Evolutionary conservation across 257 asterid genomes (phyloP).

Genomic region (Nicotiana otophora): DNA sequence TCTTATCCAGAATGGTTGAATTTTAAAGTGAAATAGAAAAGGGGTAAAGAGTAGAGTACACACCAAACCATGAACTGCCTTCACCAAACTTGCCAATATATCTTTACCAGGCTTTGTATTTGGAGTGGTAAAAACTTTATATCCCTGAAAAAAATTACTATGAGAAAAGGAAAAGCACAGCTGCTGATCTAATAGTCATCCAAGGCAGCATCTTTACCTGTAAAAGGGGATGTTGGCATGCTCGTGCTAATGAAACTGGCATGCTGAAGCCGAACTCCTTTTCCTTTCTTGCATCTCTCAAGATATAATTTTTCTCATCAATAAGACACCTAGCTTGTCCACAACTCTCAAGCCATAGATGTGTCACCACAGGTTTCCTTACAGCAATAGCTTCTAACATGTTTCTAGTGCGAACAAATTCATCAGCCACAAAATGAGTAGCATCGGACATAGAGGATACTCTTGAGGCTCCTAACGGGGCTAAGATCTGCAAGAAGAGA

Average conservation of each 20-base stretch:
- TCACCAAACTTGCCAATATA: slow-evolving; percentile 64
- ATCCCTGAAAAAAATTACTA: slow-evolving; percentile 57
- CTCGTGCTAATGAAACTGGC: slow-evolving; percentile 75
- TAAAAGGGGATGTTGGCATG: slow-evolving; percentile 73
- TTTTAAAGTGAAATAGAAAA: neutral
- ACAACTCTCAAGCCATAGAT: slow-evolving; percentile 84
- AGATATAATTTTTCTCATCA: slow-evolving; percentile 71
- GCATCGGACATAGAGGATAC: slow-evolving; percentile 77
- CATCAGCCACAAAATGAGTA: slow-evolving; percentile 85
- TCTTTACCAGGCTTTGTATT: slow-evolving; percentile 93
- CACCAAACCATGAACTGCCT: slow-evolving; percentile 88
- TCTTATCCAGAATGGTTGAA: neutral
- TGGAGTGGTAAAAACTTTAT: slow-evolving; percentile 69
- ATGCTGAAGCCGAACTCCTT: slow-evolving; percentile 78
- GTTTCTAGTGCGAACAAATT: slow-evolving; percentile 87
- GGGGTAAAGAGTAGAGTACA: slow-evolving; percentile 19
- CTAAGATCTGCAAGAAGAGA: slow-evolving; percentile 47
- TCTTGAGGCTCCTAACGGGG: slow-evolving; percentile 65
- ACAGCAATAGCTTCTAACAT: slow-evolving; percentile 94
- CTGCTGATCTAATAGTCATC: slow-evolving; percentile 9
- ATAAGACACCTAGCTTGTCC: slow-evolving; percentile 74
- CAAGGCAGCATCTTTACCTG: slow-evolving; percentile 39
- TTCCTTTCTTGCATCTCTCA: slow-evolving; percentile 85
- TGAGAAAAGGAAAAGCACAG: slow-evolving; percentile 11
- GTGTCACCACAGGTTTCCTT: slow-evolving; percentile 90